Evolutionary conservation across 805 yeast species (phyloP), one percentile per base, ranked within the genome.

Genomic region (Wickerhamiella kazuoi): DNA sequence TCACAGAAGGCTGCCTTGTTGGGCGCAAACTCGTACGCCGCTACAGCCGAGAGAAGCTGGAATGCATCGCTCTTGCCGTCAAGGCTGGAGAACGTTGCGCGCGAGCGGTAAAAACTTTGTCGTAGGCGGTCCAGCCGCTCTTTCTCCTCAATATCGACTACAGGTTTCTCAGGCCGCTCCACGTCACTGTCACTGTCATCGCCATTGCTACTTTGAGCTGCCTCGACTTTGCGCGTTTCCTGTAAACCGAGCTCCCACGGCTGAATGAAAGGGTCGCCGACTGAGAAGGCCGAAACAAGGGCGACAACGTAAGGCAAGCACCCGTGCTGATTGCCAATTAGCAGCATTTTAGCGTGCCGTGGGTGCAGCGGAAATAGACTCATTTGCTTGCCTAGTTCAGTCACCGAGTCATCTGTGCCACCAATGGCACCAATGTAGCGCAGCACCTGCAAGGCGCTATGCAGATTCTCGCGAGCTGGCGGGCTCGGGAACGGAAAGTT

Each of bases 401-500:
- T 84, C 23, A 90, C 68, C 5, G 54, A 55, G 21, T 64, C 73
- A 2, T 67, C 63, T 8, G 58, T 56, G 29, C 60, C 61, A 43
- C 68, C 69, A 44, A 90, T 59, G 0, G 97, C 98, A 8, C 95
- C 95, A 23, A 90, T 57, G 46, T 72, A 69, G 33, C 71, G 67
- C 41, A 90, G 63, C 13, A 83, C 53, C 41, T 66, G 68, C 44
- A 82, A 76, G 0, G 95, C 93, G 40, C 67, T 72, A 1, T 55
- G 56, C 31, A 90, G 61, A 26, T 78, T 63, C 0, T 37, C 35
- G 39, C 77, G 61, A 38, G 76, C 79, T 0, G 97, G 96, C 2
- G 94, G 81, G 0, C 97, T 86, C 3, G 97, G 94, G 61, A 90
- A 90, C 28, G 98, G 98, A 63, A 90, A 90, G 51, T 90, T 87